phyloP scores from a whole-genome alignment of 768 basidiomycete genomes.

The Suillus placidus region DNA sequence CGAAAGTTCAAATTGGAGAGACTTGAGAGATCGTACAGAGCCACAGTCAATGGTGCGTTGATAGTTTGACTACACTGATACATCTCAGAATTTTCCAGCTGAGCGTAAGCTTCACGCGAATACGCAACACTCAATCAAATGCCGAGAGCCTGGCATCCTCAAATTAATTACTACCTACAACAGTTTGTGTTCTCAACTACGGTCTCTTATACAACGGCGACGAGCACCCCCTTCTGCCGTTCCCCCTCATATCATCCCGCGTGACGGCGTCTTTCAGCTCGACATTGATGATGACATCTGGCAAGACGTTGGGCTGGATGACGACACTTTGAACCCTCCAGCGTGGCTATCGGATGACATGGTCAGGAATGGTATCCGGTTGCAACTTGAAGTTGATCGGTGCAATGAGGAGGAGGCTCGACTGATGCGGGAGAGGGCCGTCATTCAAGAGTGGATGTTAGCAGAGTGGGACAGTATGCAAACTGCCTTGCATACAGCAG shows the following conservation, averaged over 20 bases:
- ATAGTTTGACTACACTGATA: background rate
- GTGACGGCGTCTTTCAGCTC: conserved; percentile 28
- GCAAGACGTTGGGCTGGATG: conserved; percentile 34
- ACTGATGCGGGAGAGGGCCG: background rate
- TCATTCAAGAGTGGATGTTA: background rate
- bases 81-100: too few species aligned
- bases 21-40: conserved; percentile 15
- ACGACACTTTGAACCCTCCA: background rate
- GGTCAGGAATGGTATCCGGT: background rate
- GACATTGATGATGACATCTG: conserved; percentile 43
- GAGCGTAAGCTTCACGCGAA: conserved; percentile 27
- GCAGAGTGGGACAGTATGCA: too few species aligned
- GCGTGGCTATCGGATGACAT: background rate
- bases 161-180: conserved; percentile 32
- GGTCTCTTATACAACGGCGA: conserved; percentile 14
- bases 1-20: conserved; percentile 20
- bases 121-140: conserved; percentile 26
- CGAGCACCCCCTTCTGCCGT: conserved; percentile 27
- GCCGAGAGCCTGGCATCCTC: conserved; percentile 31
- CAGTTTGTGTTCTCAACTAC: conserved; percentile 23
- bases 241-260: conserved; percentile 24
- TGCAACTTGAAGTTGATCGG: background rate
- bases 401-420: background rate
- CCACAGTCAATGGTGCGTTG: conserved; percentile 18
- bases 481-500: too few species aligned